phyloP scores from a whole-genome alignment of 345 rosid species.

The Populus tremula region DNA sequence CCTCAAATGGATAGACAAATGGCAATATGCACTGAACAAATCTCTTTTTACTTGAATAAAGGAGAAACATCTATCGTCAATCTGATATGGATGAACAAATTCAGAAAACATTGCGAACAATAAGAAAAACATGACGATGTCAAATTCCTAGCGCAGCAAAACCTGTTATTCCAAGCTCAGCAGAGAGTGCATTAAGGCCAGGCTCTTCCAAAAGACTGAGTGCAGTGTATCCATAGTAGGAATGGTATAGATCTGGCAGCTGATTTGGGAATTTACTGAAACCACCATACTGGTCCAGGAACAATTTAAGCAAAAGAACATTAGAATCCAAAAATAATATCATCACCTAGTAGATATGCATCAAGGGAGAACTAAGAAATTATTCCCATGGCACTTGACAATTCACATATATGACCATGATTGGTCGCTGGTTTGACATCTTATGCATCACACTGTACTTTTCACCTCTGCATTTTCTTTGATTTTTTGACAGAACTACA shows the following conservation, averaged over 20 bases:
- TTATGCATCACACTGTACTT: background rate
- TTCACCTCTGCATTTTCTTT: background rate
- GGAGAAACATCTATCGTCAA: background rate
- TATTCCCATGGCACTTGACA: background rate
- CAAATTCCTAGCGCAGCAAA: constrained; percentile 44
- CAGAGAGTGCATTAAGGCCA: constrained; percentile 50
- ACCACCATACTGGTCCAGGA: constrained; percentile 63
- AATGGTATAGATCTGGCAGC: constrained; percentile 77
- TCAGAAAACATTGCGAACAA: background rate
- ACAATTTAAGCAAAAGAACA: constrained; percentile 1
- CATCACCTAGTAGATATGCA: background rate
- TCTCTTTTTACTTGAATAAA: background rate
- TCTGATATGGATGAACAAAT: background rate
- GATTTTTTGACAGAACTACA: background rate
- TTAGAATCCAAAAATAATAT: background rate
- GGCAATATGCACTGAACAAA: background rate
- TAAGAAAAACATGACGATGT: background rate
- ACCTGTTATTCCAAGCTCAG: constrained; percentile 64
- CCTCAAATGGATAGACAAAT: background rate
- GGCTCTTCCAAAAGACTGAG: constrained; percentile 84
- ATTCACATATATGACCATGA: background rate
- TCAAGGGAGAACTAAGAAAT: background rate
- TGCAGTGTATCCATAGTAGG: constrained; percentile 77
- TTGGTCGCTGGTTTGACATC: background rate
- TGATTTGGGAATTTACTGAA: constrained; percentile 68